A percentile compares a stretch with the other conserved stretches of the same genome.
These are phyloP conservation scores for Coprinopsis sp. DNA, from an alignment of 768 basidiomycete genomes.

Conservation along the genomic window DNA sequence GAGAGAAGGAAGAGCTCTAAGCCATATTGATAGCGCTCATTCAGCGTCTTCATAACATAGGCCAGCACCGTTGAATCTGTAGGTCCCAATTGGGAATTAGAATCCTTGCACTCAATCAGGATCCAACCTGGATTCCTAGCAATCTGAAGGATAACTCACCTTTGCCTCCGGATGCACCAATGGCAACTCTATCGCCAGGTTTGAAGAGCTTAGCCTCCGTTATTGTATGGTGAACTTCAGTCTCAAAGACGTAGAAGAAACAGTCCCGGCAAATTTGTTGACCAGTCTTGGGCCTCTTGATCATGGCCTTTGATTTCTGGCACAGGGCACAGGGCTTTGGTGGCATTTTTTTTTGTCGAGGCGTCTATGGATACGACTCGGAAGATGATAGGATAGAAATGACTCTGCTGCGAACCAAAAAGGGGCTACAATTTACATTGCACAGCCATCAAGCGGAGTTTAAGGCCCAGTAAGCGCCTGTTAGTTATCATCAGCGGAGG, in stretches of 20 bases:
- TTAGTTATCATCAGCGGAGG: no score
- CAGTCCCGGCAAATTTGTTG: conserved; percentile 97
- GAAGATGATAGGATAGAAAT: not conserved
- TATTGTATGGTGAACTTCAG: conserved; percentile 97
- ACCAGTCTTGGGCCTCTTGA: conserved; percentile 94
- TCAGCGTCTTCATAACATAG: conserved; percentile 93
- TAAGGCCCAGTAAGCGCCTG: no score
- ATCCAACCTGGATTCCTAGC: not conserved
- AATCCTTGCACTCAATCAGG: conserved; percentile 7
- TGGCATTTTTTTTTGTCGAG: conserved; percentile 48
- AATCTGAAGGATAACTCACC: conserved; percentile 39
- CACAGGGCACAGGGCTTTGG: conserved; percentile 79
- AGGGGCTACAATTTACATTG: no score
- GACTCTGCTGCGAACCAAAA: no score
- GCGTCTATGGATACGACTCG: not conserved
- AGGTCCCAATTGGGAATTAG: conserved; percentile 6
- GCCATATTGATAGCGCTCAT: conserved; percentile 91
- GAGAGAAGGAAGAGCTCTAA: conserved; percentile 89
- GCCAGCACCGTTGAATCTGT: conserved; percentile 97
- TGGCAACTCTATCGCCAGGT: conserved; percentile 88
- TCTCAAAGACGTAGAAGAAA: conserved; percentile 97
- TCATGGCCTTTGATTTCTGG: conserved; percentile 69
- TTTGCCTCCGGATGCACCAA: conserved; percentile 98
- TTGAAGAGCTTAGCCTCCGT: conserved; percentile 77
- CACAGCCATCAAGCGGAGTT: no score